These are phyloP conservation scores for Butyriboletus pseudospeciosus DNA, from an alignment of 1,284 basidiomycete genomes.

Conservation along the genomic window DNA sequence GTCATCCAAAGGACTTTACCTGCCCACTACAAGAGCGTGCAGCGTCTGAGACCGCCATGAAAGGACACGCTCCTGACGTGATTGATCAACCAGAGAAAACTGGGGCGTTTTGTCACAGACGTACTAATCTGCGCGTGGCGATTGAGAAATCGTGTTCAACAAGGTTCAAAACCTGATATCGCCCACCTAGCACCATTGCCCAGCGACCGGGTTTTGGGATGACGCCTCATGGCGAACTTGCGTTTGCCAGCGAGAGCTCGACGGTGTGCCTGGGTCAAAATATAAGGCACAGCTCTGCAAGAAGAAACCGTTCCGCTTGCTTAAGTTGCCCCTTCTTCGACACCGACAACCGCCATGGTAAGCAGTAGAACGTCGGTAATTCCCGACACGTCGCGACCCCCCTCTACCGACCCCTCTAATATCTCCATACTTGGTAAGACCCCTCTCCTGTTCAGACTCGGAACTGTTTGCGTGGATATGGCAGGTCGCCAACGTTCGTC, in stretches of 20 bases:
- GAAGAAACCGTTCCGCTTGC: not conserved
- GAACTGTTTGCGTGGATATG: constrained; percentile 10
- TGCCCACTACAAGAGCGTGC: constrained; percentile 3
- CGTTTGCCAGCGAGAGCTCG: not conserved
- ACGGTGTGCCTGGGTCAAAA: constrained; percentile 12
- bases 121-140: not conserved
- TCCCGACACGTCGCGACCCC: constrained; percentile 3
- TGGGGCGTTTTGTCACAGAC: not conserved
- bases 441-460: constrained; percentile 9
- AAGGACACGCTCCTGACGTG: not conserved
- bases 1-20: not conserved
- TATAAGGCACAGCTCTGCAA: constrained; percentile 12
- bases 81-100: constrained; percentile 2
- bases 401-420: constrained; percentile 4
- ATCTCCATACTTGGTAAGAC: constrained; percentile 5
- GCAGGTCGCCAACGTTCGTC: constrained; percentile 17
- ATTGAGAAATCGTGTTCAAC: constrained; percentile 8
- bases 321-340: no score
- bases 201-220: constrained; percentile 17
- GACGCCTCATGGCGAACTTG: constrained; percentile 6
- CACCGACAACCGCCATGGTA: not conserved
- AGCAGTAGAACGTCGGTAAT: constrained; percentile 2
- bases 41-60: not conserved
- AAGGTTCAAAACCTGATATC: constrained; percentile 12
- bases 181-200: constrained; percentile 12